These are phyloP conservation scores for Mucor irregularis DNA, from an alignment of 371 early-diverging fungal genomes.

Conservation along the genomic window DNA sequence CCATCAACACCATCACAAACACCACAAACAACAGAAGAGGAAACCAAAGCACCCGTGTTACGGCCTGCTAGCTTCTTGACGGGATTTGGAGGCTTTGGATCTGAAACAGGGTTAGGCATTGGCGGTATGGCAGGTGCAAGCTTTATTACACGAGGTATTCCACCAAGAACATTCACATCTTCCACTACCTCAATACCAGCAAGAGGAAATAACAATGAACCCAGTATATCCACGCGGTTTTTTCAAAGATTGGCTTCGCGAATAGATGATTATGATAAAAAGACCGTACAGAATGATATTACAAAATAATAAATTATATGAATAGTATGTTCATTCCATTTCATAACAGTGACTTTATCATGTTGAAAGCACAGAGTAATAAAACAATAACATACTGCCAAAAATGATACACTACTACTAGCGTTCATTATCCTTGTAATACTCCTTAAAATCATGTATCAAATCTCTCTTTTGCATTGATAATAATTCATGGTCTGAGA, in stretches of 20 bases:
- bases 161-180: conserved; percentile 22
- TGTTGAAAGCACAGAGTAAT: no score
- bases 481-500: no score
- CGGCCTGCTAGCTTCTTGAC: conserved; percentile 47
- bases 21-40: not conserved
- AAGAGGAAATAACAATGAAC: conserved; percentile 16
- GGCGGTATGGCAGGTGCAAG: conserved; percentile 17
- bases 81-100: conserved; percentile 38
- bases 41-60: conserved; percentile 20
- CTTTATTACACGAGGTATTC: conserved; percentile 40
- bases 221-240: conserved; percentile 50
- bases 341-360: no score
- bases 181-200: not conserved
- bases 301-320: conserved; percentile 1
- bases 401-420: no score
- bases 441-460: no score
- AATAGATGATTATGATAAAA: conserved; percentile 40
- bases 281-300: no score
- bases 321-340: no score
- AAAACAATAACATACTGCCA: no score
- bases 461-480: no score
- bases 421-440: no score
- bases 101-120: conserved; percentile 21
- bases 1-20: conserved; percentile 5
- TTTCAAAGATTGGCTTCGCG: conserved; percentile 47